phyloP scores from a whole-genome alignment of 2,329 filamentous ascomycete genomes.

The Elsinoe necatrix region DNA sequence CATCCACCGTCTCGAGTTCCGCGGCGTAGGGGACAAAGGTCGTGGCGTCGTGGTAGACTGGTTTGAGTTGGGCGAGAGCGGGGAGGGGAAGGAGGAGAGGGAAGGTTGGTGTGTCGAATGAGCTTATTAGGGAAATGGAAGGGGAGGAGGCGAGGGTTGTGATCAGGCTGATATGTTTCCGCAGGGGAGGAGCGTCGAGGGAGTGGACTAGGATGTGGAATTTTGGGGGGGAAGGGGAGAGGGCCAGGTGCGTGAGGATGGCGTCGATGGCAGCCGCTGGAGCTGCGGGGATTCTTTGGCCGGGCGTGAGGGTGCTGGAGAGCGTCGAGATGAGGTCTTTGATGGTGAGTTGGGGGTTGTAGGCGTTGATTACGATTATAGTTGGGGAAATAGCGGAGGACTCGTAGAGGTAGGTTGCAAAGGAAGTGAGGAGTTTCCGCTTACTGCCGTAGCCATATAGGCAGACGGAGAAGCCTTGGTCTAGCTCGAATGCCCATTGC shows the following conservation, averaged over 20 bases:
- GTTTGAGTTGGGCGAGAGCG: slow-evolving; percentile 72
- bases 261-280: slow-evolving; percentile 60
- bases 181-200: slow-evolving; percentile 70
- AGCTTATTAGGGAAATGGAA: slow-evolving; percentile 64
- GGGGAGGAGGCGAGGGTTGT: slow-evolving; percentile 68
- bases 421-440: slow-evolving; percentile 61
- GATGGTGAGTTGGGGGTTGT: slow-evolving; percentile 57
- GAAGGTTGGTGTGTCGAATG: slow-evolving; percentile 82
- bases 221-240: slow-evolving; percentile 32
- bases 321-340: slow-evolving; percentile 64
- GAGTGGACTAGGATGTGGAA: slow-evolving; percentile 58
- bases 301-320: slow-evolving; percentile 50
- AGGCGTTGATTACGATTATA: slow-evolving; percentile 83
- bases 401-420: slow-evolving; percentile 62
- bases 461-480: slow-evolving; percentile 79
- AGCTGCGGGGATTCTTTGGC: slow-evolving; percentile 52
- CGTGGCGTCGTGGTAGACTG: slow-evolving; percentile 88
- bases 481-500: slow-evolving; percentile 88
- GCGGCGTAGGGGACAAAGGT: slow-evolving; percentile 69
- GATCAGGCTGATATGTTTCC: slow-evolving; percentile 66
- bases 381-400: slow-evolving; percentile 38
- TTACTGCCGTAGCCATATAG: slow-evolving; percentile 93
- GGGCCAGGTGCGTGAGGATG: slow-evolving; percentile 53
- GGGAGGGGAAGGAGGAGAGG: slow-evolving; percentile 81
- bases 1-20: slow-evolving; percentile 79